These are phyloP conservation scores for Pueraria montana DNA, from an alignment of 306 rosid species.

Conservation along the genomic window DNA sequence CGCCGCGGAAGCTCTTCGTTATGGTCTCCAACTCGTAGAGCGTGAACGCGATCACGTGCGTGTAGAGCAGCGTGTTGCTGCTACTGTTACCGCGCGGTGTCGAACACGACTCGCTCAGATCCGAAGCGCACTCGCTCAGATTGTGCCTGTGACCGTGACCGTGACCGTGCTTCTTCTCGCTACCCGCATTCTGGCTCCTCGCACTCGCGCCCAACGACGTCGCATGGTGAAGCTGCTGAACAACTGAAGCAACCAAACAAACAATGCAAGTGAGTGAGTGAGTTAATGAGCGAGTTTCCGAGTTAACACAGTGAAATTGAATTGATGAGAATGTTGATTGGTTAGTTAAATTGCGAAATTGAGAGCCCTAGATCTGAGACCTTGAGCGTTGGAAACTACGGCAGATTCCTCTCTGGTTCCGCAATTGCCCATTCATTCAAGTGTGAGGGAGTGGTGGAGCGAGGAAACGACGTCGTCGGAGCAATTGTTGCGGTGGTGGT, in stretches of 20 bases:
- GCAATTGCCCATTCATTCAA: constrained; percentile 90
- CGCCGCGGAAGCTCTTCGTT: constrained; percentile 94
- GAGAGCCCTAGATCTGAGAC: constrained; percentile 74
- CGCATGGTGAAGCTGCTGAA: constrained; percentile 75
- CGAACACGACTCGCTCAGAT: constrained; percentile 93
- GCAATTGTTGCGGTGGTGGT: constrained; percentile 31
- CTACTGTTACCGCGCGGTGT: constrained; percentile 81
- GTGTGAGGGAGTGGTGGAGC: not conserved
- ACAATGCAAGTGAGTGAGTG: not conserved
- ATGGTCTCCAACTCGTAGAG: constrained; percentile 95
- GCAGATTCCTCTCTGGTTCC: constrained; percentile 98
- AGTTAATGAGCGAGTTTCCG: not conserved
- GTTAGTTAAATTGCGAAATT: not conserved
- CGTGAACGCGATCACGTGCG: constrained; percentile 92
- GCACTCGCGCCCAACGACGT: constrained; percentile 53
- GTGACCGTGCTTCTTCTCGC: constrained; percentile 63
- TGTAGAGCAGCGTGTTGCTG: constrained; percentile 80
- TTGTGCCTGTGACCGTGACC: constrained; percentile 59
- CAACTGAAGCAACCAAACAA: constrained; percentile 64
- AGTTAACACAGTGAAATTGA: not conserved
- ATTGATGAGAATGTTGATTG: not conserved
- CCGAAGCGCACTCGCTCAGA: constrained; percentile 70
- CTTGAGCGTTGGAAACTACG: constrained; percentile 95
- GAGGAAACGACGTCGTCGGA: constrained; percentile 39
- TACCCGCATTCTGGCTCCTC: constrained; percentile 24